Base-by-base conservation (phyloP, 1,284 basidiomycete species). In the Meira miltonrushii region DNA sequence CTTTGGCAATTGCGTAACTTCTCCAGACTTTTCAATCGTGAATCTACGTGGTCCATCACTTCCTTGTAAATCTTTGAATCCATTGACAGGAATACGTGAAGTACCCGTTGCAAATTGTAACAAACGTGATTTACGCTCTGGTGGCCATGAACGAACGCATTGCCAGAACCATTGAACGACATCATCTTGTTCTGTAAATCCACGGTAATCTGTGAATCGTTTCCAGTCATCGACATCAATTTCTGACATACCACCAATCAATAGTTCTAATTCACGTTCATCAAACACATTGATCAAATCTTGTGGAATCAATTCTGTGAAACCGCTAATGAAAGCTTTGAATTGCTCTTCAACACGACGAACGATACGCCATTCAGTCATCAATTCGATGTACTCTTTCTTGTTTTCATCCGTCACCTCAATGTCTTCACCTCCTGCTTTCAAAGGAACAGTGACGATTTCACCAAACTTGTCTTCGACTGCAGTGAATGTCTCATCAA, bases 111-210 rank as follows among this genome's bases (percentile, higher is more conserved):
- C 92, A 79, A 99, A 97, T 80, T 98, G 94, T 53, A 78, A 64
- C 60, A 97, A 81, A 9, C 94, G 87, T 50, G 89, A 90, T 81
- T 97, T 96, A 79, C 92, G 87, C 81, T 98, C 95, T 0, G 92
- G 84, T 7, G 94, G 92, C 94, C 94, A 98, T 55, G 87, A 87
- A 58, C 89, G 87, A 59, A 98, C 90, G 74, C 91, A 93, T 82
- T 97, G 88, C 95, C 95, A 99, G 85, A 99, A 99, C 95, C 95
- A 98, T 79, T 96, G 91, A 66, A 99, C 91, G 61, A 98, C 94
- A 59, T 75, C 73, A 65, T 78, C 73, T 57, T 74, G 69, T 60
- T 70, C 74, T 28, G 72, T 79, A 63, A 83, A 84, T 53, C 82
- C 82, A 54, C 83, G 79, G 79, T 84, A 84, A 74, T 84, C 83